A percentile compares a stretch with the other conserved stretches of the same genome.
These are phyloP conservation scores for Lasiosphaeriaceae sp. DNA, from an alignment of 495 filamentous ascomycete species.

Conservation along the genomic window DNA sequence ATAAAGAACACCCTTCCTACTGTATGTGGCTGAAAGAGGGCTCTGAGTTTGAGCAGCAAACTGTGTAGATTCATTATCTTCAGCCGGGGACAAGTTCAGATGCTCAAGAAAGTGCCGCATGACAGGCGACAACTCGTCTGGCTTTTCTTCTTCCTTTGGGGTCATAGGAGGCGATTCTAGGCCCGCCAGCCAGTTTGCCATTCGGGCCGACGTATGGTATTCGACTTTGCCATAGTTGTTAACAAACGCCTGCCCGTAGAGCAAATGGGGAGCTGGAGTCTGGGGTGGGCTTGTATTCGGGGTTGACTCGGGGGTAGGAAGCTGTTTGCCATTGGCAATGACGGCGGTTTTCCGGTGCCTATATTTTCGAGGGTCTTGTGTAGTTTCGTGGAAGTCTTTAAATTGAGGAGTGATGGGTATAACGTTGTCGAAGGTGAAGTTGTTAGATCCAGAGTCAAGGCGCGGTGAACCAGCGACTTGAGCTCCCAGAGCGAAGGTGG, in stretches of 20 bases:
- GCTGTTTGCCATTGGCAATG: not conserved
- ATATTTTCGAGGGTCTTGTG: no score
- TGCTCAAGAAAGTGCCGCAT: no score
- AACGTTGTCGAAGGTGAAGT: not conserved
- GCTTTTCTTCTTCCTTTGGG: no score
- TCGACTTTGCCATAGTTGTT: not conserved
- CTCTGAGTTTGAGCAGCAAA: no score
- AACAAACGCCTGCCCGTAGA: not conserved
- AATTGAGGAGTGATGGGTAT: not conserved
- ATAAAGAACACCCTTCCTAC: no score
- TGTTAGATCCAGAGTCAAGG: not conserved
- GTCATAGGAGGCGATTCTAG: not conserved
- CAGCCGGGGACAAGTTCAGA: no score
- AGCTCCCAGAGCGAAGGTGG: not conserved
- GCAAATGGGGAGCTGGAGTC: not conserved
- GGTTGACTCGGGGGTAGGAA: not conserved
- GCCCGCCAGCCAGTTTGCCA: conserved; percentile 1
- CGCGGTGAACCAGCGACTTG: not conserved
- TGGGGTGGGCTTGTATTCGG: not conserved
- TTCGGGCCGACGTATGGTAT: conserved; percentile 1
- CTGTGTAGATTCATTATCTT: no score
- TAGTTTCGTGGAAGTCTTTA: no score
- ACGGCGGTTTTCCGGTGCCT: not conserved
- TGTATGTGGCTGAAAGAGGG: no score
- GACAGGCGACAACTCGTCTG: no score